phyloP scores from a whole-genome alignment of 345 rosid species.

The Iberis pinnata region DNA sequence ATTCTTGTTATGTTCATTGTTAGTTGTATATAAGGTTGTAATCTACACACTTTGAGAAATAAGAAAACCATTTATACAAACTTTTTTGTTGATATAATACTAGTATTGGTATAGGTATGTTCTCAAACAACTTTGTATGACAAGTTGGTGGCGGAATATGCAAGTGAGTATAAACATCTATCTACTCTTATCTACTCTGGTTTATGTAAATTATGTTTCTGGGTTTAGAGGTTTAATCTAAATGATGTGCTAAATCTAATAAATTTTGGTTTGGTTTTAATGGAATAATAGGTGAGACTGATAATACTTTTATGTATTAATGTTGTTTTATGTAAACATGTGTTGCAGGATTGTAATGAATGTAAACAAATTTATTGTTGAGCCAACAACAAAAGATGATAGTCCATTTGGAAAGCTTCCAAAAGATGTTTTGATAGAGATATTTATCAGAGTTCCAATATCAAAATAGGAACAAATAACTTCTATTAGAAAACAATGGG shows the following conservation, averaged over 20 bases:
- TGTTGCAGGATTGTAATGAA: slow-evolving; percentile 53
- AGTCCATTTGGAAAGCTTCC: slow-evolving; percentile 54
- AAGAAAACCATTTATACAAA: no score
- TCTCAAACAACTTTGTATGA: no score
- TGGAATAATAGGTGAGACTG: neutral
- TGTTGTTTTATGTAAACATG: neutral
- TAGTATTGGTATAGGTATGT: no score
- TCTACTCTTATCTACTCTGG: neutral
- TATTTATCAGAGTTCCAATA: slow-evolving; percentile 64
- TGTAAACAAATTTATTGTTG: slow-evolving; percentile 22
- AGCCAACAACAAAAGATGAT: slow-evolving; percentile 27
- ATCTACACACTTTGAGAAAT: no score
- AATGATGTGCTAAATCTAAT: no score
- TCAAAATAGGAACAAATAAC: slow-evolving; percentile 54
- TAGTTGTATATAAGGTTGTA: no score
- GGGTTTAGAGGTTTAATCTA: neutral
- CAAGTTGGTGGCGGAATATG: no score
- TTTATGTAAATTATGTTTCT: neutral
- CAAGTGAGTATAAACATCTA: no score
- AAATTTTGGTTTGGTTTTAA: neutral
- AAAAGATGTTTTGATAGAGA: slow-evolving; percentile 71
- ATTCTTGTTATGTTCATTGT: no score
- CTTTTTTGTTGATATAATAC: no score
- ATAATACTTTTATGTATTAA: neutral
- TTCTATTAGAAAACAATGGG: slow-evolving; percentile 72